Evolutionary conservation across 1,284 basidiomycete species (phyloP).

Genomic region (Omphalotus olearius): DNA sequence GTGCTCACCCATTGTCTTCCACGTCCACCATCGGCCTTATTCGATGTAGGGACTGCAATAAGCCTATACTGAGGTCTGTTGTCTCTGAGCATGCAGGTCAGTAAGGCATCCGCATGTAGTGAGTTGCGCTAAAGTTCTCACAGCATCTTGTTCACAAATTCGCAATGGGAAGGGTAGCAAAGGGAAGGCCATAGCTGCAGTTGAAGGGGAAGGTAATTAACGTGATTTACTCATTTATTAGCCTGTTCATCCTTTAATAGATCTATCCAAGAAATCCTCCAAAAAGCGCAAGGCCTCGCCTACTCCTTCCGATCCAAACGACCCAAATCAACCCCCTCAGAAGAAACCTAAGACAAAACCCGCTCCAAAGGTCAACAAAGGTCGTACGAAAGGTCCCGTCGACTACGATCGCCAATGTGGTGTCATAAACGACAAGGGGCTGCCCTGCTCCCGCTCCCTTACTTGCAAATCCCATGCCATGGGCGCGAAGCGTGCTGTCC

Average conservation of each 20-base stretch:
- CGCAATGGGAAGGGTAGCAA: slow-evolving; percentile 47
- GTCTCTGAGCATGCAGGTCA: slow-evolving; percentile 72
- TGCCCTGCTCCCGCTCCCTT: slow-evolving; percentile 93
- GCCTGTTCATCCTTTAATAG: background rate
- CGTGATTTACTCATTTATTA: no score
- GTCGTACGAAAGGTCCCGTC: slow-evolving; percentile 78
- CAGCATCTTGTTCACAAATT: slow-evolving; percentile 62
- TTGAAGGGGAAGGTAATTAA: slow-evolving; percentile 22
- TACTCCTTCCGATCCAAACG: slow-evolving; percentile 37
- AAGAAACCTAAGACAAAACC: slow-evolving; percentile 76
- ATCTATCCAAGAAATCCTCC: slow-evolving; percentile 29
- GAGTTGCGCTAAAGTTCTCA: background rate
- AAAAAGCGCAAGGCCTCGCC: slow-evolving; percentile 78
- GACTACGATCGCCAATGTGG: slow-evolving; percentile 95
- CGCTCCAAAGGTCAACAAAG: slow-evolving; percentile 65
- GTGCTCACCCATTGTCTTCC: slow-evolving; percentile 64
- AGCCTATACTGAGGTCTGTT: slow-evolving; percentile 74
- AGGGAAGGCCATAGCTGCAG: slow-evolving; percentile 34
- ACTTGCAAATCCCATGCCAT: slow-evolving; percentile 99
- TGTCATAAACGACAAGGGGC: slow-evolving; percentile 93
- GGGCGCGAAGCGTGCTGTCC: slow-evolving; percentile 92
- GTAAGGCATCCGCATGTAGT: slow-evolving; percentile 23
- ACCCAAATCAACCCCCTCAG: slow-evolving; percentile 56
- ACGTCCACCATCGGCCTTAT: slow-evolving; percentile 67
- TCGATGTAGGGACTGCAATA: slow-evolving; percentile 74